These are phyloP conservation scores for Bruguiera gymnorhiza DNA, from an alignment of 345 rosid species.

Conservation along the genomic window DNA sequence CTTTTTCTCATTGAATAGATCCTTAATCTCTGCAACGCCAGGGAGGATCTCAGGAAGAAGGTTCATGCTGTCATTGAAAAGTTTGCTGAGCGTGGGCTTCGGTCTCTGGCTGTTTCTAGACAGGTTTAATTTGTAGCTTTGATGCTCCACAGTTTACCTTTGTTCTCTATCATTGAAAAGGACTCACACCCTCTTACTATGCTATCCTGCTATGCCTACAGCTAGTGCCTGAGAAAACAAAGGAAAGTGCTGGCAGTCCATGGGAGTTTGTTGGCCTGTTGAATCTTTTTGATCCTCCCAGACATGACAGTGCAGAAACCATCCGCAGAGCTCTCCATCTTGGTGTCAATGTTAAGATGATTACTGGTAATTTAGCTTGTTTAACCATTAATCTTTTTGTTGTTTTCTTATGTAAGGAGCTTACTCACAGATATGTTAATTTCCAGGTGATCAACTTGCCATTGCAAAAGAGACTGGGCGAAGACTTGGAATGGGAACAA, in stretches of 20 bases:
- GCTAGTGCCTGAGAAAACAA: slow-evolving; percentile 28
- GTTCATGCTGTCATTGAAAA: slow-evolving; percentile 26
- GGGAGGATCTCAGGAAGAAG: slow-evolving; percentile 26
- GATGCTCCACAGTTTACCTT: background rate
- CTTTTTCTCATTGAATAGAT: slow-evolving; percentile 11
- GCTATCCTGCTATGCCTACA: slow-evolving; percentile 3
- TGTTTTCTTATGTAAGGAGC: background rate
- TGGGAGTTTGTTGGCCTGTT: slow-evolving; percentile 38
- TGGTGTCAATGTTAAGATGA: slow-evolving; percentile 34
- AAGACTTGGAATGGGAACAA: slow-evolving; percentile 34
- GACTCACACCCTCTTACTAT: background rate
- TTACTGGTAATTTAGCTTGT: slow-evolving; percentile 21
- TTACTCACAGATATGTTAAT: background rate
- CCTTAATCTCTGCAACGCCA: slow-evolving; percentile 14
- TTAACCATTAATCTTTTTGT: background rate
- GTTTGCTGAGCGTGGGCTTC: slow-evolving; percentile 29
- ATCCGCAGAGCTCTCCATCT: slow-evolving; percentile 46
- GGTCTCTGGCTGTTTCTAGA: slow-evolving; percentile 30
- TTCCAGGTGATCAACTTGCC: slow-evolving; percentile 31
- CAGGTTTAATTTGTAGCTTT: slow-evolving; percentile 15
- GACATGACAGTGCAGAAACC: slow-evolving; percentile 59
- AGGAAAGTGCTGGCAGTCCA: slow-evolving; percentile 28
- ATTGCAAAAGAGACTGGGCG: slow-evolving; percentile 32
- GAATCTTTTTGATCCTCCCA: slow-evolving; percentile 60
- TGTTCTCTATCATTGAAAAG: background rate